Evolutionary conservation across 768 basidiomycete species (phyloP), one percentile per base, ranked within the genome.

Genomic region (Collybia sordida): DNA sequence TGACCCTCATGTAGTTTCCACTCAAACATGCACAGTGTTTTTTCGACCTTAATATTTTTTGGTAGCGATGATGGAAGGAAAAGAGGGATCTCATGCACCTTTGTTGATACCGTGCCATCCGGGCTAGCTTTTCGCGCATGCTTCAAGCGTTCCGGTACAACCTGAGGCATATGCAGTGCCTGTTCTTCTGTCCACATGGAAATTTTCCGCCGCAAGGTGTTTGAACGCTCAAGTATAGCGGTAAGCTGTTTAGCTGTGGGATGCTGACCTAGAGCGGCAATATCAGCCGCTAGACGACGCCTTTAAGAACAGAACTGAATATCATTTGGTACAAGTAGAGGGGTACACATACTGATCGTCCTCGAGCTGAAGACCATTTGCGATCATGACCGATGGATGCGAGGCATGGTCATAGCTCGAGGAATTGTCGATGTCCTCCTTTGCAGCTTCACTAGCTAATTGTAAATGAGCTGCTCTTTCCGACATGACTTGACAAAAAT

Each of bases 301-400:
- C 42, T 27, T 27, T 22, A 50, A 6, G 35, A 47, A 54, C 46
- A 40, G 17, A 41, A 46, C 12, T 40, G 22, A 5, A 37, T 14
- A 21, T 17, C 2, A 2, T 5, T 5, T 12, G 4, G 21, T 24
- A 4, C 5, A 23, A 2, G 18, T 8, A 18, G 3, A n/a, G n/a
- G 39, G 25, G n/a, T 6, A 34, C 40, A 47, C n/a, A 47, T n/a
- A n/a, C 56, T 61, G 60, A 19, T 52, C 27, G 17, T 45, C 55
- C 45, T 61, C 60, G 12, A 59, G 27, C 18, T 57, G 40, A 5
- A 61, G 15, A 11, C 59, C 53, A n/a, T 49, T 44, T 12, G 35
- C 31, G 11, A 59, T 36, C n/a, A n/a, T n/a, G n/a, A n/a, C n/a
- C n/a, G n/a, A 19, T 52, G 44, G 35, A 50, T 42, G 22, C 28